These are phyloP conservation scores for Arachis hypogaea DNA, from an alignment of 306 rosid species.

Conservation along the genomic window DNA sequence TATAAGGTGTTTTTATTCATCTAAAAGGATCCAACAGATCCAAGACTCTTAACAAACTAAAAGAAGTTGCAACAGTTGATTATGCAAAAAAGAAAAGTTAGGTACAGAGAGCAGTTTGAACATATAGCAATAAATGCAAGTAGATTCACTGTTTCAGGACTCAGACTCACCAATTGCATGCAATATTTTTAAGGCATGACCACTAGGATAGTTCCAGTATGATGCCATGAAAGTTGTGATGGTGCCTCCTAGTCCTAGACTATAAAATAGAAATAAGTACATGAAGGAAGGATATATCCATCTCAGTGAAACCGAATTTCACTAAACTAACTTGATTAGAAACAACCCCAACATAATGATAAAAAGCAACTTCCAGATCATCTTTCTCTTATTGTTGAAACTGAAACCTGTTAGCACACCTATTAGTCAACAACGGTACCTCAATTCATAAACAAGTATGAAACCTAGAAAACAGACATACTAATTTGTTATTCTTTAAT, in stretches of 20 bases:
- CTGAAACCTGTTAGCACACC: constrained; percentile 54
- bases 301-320: constrained; percentile 33
- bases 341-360: constrained; percentile 65
- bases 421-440: constrained; percentile 31
- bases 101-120: constrained; percentile 9
- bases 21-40: constrained; percentile 1
- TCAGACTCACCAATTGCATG: constrained; percentile 63
- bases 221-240: constrained; percentile 81
- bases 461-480: constrained; percentile 9
- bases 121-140: constrained; percentile 7
- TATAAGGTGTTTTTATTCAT: not conserved
- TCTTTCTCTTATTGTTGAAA: constrained; percentile 83
- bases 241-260: constrained; percentile 86
- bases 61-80: constrained; percentile 1
- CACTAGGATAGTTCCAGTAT: constrained; percentile 87
- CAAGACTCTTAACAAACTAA: constrained; percentile 25
- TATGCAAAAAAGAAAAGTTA: constrained; percentile 10
- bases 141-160: constrained; percentile 2
- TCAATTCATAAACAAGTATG: constrained; percentile 1
- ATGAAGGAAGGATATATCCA: constrained; percentile 17
- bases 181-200: constrained; percentile 78
- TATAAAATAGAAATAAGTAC: constrained; percentile 57
- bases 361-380: constrained; percentile 75
- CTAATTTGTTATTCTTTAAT: not conserved
- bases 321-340: constrained; percentile 65